Percentiles rank a stretch among this genome's conserved stretches.
Conservation (phyloP, 2,329 filamentous ascomycete genomes). For the Cordyceps militaris region DNA sequence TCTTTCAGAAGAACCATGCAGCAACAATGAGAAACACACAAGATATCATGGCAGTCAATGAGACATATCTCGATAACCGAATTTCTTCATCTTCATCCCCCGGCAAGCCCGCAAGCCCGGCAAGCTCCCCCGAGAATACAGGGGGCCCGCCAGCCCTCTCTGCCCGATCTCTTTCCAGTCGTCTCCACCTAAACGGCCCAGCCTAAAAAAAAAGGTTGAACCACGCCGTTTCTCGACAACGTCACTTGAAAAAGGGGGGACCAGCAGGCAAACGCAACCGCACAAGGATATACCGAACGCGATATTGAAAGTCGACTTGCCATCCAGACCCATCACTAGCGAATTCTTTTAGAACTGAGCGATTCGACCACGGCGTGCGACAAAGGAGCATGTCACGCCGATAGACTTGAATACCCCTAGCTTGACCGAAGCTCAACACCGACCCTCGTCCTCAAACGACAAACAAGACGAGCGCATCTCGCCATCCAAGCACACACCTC, state of each 20-base stretch:
- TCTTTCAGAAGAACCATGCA: background rate
- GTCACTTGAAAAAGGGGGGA: background rate
- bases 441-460: background rate
- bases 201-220: background rate
- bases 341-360: background rate
- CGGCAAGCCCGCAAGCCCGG: too few species aligned
- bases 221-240: background rate
- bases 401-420: background rate
- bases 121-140: too few species aligned
- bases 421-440: background rate
- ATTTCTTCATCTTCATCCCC: too few species aligned
- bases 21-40: background rate
- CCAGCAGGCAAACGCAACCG: background rate
- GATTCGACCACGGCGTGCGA: background rate
- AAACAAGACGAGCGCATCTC: background rate
- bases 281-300: background rate
- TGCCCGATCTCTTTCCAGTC: background rate
- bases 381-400: background rate
- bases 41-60: background rate
- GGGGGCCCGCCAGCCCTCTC: background rate
- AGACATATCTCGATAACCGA: background rate
- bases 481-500: background rate
- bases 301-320: background rate
- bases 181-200: background rate
- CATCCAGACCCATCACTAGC: background rate